phyloP scores from a whole-genome alignment of 2,329 filamentous ascomycete species.

The Colletotrichum sp. region DNA sequence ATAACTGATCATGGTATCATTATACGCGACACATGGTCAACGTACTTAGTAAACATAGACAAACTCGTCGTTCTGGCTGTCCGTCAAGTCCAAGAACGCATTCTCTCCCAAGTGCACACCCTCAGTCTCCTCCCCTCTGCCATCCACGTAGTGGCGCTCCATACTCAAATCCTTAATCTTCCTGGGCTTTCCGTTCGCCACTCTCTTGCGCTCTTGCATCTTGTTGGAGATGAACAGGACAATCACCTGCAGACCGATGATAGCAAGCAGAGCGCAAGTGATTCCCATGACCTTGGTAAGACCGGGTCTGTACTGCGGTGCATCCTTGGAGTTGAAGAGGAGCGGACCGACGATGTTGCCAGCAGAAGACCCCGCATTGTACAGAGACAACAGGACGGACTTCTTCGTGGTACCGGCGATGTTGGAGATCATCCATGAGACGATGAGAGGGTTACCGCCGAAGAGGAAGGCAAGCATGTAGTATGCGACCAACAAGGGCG shows the following conservation, averaged over 20 bases:
- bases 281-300: constrained; percentile 60
- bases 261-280: constrained; percentile 49
- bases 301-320: constrained; percentile 63
- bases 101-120: constrained; percentile 46
- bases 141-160: constrained; percentile 52
- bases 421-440: constrained; percentile 73
- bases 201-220: constrained; percentile 57
- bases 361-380: constrained; percentile 64
- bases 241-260: constrained; percentile 5
- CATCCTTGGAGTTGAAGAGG: constrained; percentile 62
- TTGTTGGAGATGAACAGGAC: constrained; percentile 44
- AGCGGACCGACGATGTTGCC: constrained; percentile 73
- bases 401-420: constrained; percentile 73
- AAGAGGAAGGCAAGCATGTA: constrained; percentile 72
- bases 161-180: constrained; percentile 64
- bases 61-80: constrained; percentile 72
- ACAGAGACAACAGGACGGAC: constrained; percentile 66
- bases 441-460: constrained; percentile 68
- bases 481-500: constrained; percentile 62
- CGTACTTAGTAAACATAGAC: constrained; percentile 47
- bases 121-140: constrained; percentile 32
- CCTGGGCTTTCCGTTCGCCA: constrained; percentile 64
- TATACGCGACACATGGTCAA: not conserved
- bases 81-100: constrained; percentile 65
- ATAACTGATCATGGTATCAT: not conserved